Evolutionary conservation across 2,329 filamentous ascomycete genomes (phyloP), one percentile per base, ranked within the genome.

Genomic region (Apiospora malaysiana): DNA sequence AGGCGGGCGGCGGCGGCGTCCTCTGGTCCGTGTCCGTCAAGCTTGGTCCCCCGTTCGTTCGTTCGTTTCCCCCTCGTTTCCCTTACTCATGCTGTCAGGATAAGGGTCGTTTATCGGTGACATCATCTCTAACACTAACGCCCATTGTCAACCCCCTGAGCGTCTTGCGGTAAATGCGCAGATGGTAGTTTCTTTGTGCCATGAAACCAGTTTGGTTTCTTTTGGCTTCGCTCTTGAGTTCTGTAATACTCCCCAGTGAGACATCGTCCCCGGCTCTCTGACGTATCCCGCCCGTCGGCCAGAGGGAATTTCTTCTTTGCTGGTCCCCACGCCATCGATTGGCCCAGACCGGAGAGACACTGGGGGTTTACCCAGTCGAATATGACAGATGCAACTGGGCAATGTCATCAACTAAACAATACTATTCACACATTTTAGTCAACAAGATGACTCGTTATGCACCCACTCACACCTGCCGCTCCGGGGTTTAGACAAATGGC

Each of bases 41-140:
- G 56, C 56, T 63, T 63, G 56, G 56, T 63, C 32, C 56, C 32
- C 27, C 56, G 49, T 49, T 46, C 32, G 45, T 49, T 46, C 32
- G 45, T 51, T 59, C 51, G 27, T 37, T 23, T 12, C 56, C 56
- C 56, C 56, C 32, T 63, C 56, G 56, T 63, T 63, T 63, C 21
- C 27, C 56, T 63, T 63, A 63, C 27, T 63, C 56, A 23, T 63
- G 56, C 8, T 63, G 56, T 40, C 37, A 63, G 56, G 56, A 32
- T 40, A 63, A 63, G 56, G 32, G 56, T 40, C 32, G 56, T 21
- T 63, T 63, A 63, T 32, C 56, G 56, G 56, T 63, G 56, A 63
- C 56, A 63, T 63, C 56, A 63, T 63, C 18, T 40, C 7, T 21
- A 4, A n/a, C 8, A 21, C 56, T n/a, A 51, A 23, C 47, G 25